Base-by-base conservation (phyloP, 1,284 basidiomycete species). In the Flammula alnicola region DNA sequence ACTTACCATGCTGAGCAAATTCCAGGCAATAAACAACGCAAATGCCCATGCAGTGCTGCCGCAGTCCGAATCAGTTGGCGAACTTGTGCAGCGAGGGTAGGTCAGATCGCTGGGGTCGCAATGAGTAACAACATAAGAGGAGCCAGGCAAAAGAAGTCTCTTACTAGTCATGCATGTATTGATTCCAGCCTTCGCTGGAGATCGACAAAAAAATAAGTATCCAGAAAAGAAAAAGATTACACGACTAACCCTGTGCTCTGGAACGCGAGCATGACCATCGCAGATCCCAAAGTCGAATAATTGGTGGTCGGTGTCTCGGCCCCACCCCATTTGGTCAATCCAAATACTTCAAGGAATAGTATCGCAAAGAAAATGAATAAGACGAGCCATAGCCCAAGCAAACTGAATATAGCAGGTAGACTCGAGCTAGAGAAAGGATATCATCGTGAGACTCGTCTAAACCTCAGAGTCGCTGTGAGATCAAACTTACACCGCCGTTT, bases 311-410 rank as follows among this genome's bases (percentile, higher is more conserved):
- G 77, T 1, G 79, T 88, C 59, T 90, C 91, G 4, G 73, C 80
- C 42, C 83, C 83, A 38, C 82, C 82, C 87, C 91, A 93, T 63
- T 94, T 93, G 4, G 95, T 96, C 69, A 98, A 69, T 27, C 92
- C 90, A 70, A 99, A 99, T 3, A 97, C 88, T 61, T 99, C 96
- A 52, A 96, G 80, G 63, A 84, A 91, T 58, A 96, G 78, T 62
- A 98, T 94, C 1, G 84, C 90, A 64, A 93, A 98, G 71, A 97
- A 96, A 7, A 97, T 64, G 74, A 98, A 98, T 41, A 99, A 70
- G 26, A 92, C 86, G 20, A 96, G 71, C 96, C 96, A 99, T 3
- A 99, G 79, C 3, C 86, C 78, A 58, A 98, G 81, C 52, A 98
- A 75, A 60, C 88, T 95, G 35, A 93, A 63, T 53, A 99, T 96